Base-by-base conservation (phyloP, 2,329 filamentous ascomycete species). In the Talaromyces sp. region DNA sequence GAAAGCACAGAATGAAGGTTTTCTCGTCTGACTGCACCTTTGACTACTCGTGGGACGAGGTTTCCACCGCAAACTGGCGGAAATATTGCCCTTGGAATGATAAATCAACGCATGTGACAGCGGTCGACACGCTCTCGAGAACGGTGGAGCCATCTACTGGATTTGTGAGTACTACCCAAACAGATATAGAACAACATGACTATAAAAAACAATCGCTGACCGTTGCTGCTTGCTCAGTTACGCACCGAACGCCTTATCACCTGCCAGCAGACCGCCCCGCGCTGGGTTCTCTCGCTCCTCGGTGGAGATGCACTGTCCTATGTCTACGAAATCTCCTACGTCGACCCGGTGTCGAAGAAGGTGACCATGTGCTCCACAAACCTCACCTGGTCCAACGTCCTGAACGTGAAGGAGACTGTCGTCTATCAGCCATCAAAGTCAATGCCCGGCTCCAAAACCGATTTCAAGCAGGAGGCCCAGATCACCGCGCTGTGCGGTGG, bases 81-180 rank as follows among this genome's bases (percentile, higher is more conserved):
- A 99, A 99, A 78, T 99, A 99, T 80, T 96, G 92, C 72, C 93
- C 93, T 22, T 98, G 95, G 93, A 99, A 99, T 81, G 90, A 97
- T 77, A 95, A 96, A 80, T 93, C 91, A n/a, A 91, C 92, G 47
- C 95, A 99, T 77, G 95, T 99, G 67, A 87, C 96, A 67, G 93
- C 92, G 67, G 95, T 98, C 71, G 95, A 99, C 80, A 98, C 93
- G 15, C 79, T 99, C 70, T 89, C 87, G 58, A 90, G 95, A 65
- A 75, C 75, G 10, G 80, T 91, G 44, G 87, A 90, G 70, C 76
- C 84, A 7, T 69, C 72, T 13, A 89, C 87, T 47, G 86, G 88
- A 70, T 89, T 91, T 69, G 85, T 88, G 77, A 78, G 85, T 53
- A 28, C 15, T 22, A 53, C 8, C 19, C 7, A 47, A 11, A 25